Conservation (phyloP, 2,329 filamentous ascomycete genomes). For the Blastomyces parvus region DNA sequence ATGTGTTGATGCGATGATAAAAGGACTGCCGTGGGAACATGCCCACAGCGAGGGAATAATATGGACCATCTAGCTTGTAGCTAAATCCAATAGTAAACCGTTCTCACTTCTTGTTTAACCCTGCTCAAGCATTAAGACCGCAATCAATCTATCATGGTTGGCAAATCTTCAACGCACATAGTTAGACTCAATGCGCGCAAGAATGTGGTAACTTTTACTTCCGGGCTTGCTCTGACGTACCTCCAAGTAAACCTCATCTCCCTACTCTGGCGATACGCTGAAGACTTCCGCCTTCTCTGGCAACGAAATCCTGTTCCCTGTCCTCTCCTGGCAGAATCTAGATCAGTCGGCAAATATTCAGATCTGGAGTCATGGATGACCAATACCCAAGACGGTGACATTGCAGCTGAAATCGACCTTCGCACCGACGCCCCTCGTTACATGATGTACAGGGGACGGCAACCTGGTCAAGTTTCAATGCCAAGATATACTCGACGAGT, state of each 20-base stretch:
- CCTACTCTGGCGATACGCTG: slow-evolving; percentile 47
- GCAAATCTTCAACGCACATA: background rate
- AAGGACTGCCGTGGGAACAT: background rate
- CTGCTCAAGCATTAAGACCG: background rate
- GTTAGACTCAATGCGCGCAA: slow-evolving; percentile 5
- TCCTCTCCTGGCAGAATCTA: slow-evolving; percentile 49
- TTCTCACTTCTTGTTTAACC: background rate
- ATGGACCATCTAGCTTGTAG: background rate
- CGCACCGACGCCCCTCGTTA: slow-evolving; percentile 51
- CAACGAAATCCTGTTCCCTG: slow-evolving; percentile 54
- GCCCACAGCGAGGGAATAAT: background rate
- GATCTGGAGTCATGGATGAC: slow-evolving; percentile 32
- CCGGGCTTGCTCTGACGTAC: slow-evolving; percentile 47
- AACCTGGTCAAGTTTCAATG: slow-evolving; percentile 32
- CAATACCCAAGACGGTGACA: slow-evolving; percentile 20
- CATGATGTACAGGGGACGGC: slow-evolving; percentile 47
- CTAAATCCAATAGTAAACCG: background rate
- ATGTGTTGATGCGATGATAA: background rate
- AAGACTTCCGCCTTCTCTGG: slow-evolving; percentile 51
- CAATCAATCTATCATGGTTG: background rate
- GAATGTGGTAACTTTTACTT: slow-evolving; percentile 31
- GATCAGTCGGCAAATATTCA: slow-evolving; percentile 35
- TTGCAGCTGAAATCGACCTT: slow-evolving; percentile 44
- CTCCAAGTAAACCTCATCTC: slow-evolving; percentile 56
- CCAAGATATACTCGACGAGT: slow-evolving; percentile 41